Percentiles rank a stretch among this genome's conserved stretches.
These are phyloP conservation scores for Quercus aquifolioides DNA, from an alignment of 306 rosid species.

Conservation along the genomic window DNA sequence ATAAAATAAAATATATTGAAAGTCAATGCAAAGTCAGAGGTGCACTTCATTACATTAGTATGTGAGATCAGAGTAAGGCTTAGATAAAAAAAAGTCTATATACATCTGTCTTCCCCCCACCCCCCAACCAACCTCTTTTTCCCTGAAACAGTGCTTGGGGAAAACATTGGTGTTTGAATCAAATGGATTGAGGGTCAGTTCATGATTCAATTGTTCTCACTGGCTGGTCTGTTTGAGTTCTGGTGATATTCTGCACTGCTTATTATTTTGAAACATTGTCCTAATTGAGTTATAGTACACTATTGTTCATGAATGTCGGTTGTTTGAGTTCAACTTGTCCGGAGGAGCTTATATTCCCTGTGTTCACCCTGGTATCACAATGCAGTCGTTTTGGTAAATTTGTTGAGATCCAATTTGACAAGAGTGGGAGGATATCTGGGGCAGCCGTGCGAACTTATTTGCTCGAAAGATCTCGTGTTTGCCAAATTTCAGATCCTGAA, in stretches of 20 bases:
- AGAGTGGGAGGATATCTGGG: conserved; percentile 98
- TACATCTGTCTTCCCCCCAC: neutral
- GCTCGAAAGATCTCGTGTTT: conserved; percentile 99
- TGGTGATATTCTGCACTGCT: conserved; percentile 13
- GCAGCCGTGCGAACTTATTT: conserved; percentile 94
- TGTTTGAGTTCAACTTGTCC: conserved; percentile 19
- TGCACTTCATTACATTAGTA: neutral
- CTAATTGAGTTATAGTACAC: neutral
- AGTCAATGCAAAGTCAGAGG: neutral
- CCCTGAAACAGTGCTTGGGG: neutral
- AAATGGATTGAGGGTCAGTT: neutral
- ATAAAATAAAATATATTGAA: neutral
- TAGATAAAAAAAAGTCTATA: neutral
- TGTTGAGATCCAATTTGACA: conserved; percentile 99
- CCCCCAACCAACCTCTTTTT: neutral
- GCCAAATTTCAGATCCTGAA: conserved; percentile 97
- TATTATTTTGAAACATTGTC: conserved; percentile 10
- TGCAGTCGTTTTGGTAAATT: conserved; percentile 99
- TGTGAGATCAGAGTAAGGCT: neutral
- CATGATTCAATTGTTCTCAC: neutral
- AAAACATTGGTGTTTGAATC: neutral
- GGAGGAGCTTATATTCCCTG: conserved; percentile 14
- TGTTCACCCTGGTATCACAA: conserved; percentile 30
- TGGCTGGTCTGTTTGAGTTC: conserved; percentile 14
- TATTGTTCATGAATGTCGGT: neutral